Base-by-base conservation (phyloP, 345 rosid species). In the Raphanus sativus region DNA sequence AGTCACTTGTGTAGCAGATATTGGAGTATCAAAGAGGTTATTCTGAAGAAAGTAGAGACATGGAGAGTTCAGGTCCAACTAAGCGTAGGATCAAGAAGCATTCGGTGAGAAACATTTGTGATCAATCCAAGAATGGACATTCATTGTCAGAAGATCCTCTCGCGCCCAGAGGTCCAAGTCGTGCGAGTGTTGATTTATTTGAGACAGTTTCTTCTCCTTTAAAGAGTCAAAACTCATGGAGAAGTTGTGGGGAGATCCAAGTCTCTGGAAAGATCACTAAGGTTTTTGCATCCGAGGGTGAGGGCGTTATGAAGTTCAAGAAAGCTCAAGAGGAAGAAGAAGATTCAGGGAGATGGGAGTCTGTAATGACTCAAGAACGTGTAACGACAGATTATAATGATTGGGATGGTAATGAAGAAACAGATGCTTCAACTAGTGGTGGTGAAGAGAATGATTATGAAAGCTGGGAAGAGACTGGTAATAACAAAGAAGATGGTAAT, bases 291-390 rank as follows among this genome's bases (percentile, higher is more conserved):
- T 32, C 34, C 34, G 6, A 32, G 65, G 24, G 30, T 76, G 12
- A 76, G 54, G 58, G 61, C 1, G 28, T 69, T 24, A 21, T 63
- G 77, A 78, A 58, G 73, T 50, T 72, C 55, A 72, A 77, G 83
- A 85, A 82, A 79, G 56, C 76, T 56, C 81, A 26, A 55, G 87
- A 71, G 33, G 81, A 84, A 9, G 45, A 45, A 45, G 54, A 69
- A 55, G 83, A 83, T 55, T 75, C 33, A 13, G 80, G 55, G 66
- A 64, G 72, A 64, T 80, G 85, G 84, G 76, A 80, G 73, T 81
- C 84, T 62, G 89, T 79, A 67, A 75, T 77, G 59, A 84, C 82
- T 82, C 83, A 81, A 71, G 80, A 83, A 69, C 64, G 33, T 84
- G 78, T 67, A 45, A 77, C 74, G 73, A 59, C 71, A 74, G 84